Conservation (phyloP, 148 eudicot species). For the Salicornia ramosissima region DNA sequence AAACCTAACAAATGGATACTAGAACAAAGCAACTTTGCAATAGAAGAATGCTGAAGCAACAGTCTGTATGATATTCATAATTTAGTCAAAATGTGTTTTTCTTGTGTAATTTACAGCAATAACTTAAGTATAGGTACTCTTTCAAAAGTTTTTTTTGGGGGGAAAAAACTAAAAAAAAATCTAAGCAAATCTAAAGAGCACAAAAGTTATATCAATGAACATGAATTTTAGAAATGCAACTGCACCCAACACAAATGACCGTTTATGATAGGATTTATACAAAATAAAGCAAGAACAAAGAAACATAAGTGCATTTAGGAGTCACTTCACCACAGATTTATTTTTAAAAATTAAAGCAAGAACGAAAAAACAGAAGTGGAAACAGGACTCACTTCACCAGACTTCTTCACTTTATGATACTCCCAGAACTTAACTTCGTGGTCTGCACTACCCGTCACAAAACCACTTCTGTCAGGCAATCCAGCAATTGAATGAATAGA, state of each 20-base stretch:
- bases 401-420: conserved; percentile 40
- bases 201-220: neutral
- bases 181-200: neutral
- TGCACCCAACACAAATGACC: neutral
- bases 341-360: conserved; percentile 9
- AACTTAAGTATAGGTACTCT: no score
- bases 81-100: neutral
- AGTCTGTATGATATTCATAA: neutral
- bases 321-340: conserved; percentile 59
- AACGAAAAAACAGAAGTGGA: neutral
- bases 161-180: neutral
- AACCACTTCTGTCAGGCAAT: conserved; percentile 69
- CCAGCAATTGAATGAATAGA: conserved; percentile 64
- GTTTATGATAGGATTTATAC: neutral
- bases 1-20: neutral
- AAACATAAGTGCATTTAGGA: conserved; percentile 19
- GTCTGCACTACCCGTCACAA: conserved; percentile 90
- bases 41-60: neutral
- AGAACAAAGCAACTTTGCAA: neutral
- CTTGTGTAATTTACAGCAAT: neutral
- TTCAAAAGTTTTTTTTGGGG: no score
- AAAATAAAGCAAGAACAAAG: conserved; percentile 3
- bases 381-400: conserved; percentile 60
- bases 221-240: neutral
- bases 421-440: conserved; percentile 97